Evolutionary conservation across 2,329 filamentous ascomycete species (phyloP).

Genomic region (Aspergillus fijiensis): DNA sequence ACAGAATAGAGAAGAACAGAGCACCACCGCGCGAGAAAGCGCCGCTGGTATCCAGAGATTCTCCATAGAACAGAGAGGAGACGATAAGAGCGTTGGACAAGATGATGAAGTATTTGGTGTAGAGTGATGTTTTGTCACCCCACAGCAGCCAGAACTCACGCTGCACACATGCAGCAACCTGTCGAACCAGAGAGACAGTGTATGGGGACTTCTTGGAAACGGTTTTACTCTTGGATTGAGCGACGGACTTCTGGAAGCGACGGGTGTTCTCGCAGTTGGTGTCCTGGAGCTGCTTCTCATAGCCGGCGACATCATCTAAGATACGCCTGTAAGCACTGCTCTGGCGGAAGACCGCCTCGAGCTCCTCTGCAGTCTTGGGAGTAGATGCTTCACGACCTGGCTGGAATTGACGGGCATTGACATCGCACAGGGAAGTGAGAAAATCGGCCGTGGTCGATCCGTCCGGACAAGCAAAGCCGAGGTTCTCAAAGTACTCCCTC

Average conservation of each 20-base stretch:
- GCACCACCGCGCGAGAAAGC: constrained; percentile 64
- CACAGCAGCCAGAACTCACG: constrained; percentile 77
- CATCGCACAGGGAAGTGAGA: constrained; percentile 72
- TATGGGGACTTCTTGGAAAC: constrained; percentile 70
- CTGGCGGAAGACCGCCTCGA: constrained; percentile 65
- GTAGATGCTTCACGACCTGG: constrained; percentile 63
- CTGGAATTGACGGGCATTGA: constrained; percentile 67
- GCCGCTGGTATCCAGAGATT: constrained; percentile 58
- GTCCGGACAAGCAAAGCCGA: constrained; percentile 62
- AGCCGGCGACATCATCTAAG: constrained; percentile 60
- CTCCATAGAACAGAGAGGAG: constrained; percentile 74
- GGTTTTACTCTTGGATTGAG: constrained; percentile 63
- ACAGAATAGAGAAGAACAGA: constrained; percentile 66
- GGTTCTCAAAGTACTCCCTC: constrained; percentile 63
- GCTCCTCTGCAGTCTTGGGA: constrained; percentile 68
- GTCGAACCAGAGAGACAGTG: constrained; percentile 70
- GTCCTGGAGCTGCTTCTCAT: constrained; percentile 57
- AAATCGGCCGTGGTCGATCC: constrained; percentile 73
- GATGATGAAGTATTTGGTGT: constrained; percentile 78
- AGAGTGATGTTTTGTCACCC: constrained; percentile 71
- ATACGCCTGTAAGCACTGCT: constrained; percentile 63
- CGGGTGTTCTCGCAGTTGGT: constrained; percentile 62
- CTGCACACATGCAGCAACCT: constrained; percentile 61
- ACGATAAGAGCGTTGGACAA: constrained; percentile 72
- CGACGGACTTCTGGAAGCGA: constrained; percentile 65